phyloP scores from a whole-genome alignment of 2,329 filamentous ascomycete species.

The Hortaea sp. region DNA sequence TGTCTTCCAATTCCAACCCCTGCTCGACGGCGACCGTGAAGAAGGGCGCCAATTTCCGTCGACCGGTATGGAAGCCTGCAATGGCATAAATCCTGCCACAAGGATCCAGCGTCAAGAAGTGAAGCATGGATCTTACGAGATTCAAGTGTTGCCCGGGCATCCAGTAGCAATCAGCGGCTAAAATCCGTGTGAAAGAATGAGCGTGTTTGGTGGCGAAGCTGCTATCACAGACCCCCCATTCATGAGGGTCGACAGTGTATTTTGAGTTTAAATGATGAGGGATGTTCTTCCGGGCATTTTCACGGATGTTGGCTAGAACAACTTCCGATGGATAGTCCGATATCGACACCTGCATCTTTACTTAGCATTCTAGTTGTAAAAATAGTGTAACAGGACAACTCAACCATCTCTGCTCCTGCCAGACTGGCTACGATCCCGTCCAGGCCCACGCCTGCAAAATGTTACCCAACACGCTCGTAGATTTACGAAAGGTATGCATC shows the following conservation, averaged over 20 bases:
- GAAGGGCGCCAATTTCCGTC: conserved; percentile 55
- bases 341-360: conserved; percentile 39
- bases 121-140: conserved; percentile 50
- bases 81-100: conserved; percentile 52
- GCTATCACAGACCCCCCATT: conserved; percentile 49
- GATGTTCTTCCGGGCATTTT: conserved; percentile 49
- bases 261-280: conserved; percentile 21
- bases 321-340: conserved; percentile 58
- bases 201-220: conserved; percentile 29
- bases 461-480: conserved; percentile 10
- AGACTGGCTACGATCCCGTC: conserved; percentile 37
- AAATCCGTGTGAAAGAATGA: conserved; percentile 47
- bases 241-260: conserved; percentile 48
- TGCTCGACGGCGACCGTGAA: conserved; percentile 45
- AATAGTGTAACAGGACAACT: no score
- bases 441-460: conserved; percentile 33
- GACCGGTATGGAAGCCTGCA: conserved; percentile 62
- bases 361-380: not conserved
- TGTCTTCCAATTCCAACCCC: conserved; percentile 51
- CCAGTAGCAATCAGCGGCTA: conserved; percentile 68
- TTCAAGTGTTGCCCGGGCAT: conserved; percentile 64
- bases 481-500: conserved; percentile 14
- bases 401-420: conserved; percentile 34
- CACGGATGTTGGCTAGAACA: conserved; percentile 48
- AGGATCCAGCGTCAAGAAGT: conserved; percentile 44